These are phyloP conservation scores for Psophocarpus tetragonolobus DNA, from an alignment of 306 rosid species.

Conservation along the genomic window DNA sequence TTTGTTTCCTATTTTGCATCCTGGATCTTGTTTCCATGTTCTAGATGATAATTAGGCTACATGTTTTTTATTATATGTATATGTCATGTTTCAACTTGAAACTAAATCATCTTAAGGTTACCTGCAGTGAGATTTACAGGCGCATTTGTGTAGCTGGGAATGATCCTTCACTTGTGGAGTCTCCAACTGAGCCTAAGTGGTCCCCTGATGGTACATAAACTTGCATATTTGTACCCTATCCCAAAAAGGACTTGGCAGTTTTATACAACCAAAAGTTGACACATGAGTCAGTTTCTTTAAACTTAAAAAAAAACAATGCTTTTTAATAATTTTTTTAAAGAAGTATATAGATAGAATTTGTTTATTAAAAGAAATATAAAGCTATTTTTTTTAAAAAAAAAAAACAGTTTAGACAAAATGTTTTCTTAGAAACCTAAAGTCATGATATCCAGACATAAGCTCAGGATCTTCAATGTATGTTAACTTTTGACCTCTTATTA, in stretches of 20 bases:
- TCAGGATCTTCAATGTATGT: background rate
- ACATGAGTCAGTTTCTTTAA: too few relatives aligned
- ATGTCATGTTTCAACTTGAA: slow-evolving; percentile 27
- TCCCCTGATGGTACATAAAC: slow-evolving; percentile 65
- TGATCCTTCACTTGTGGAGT: slow-evolving; percentile 71
- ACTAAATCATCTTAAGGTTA: slow-evolving; percentile 17
- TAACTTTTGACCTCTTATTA: slow-evolving; percentile 1
- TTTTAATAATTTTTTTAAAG: too few relatives aligned
- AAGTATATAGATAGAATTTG: too few relatives aligned
- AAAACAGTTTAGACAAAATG: too few relatives aligned
- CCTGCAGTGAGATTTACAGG: slow-evolving; percentile 64
- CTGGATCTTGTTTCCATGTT: slow-evolving; percentile 1
- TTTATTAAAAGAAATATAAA: too few relatives aligned
- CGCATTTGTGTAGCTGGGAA: slow-evolving; percentile 71
- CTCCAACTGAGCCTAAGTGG: slow-evolving; percentile 98
- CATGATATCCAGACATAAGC: background rate
- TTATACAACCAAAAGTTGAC: background rate
- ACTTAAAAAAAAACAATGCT: too few relatives aligned
- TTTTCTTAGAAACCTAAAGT: slow-evolving; percentile 6
- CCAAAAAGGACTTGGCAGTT: background rate
- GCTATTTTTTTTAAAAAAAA: too few relatives aligned
- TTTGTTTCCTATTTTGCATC: slow-evolving; percentile 2
- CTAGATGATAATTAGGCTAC: background rate
- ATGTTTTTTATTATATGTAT: background rate
- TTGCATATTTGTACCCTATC: background rate